These are phyloP conservation scores for Pisolithus tinctorius DNA, from an alignment of 768 basidiomycete genomes.

Conservation along the genomic window DNA sequence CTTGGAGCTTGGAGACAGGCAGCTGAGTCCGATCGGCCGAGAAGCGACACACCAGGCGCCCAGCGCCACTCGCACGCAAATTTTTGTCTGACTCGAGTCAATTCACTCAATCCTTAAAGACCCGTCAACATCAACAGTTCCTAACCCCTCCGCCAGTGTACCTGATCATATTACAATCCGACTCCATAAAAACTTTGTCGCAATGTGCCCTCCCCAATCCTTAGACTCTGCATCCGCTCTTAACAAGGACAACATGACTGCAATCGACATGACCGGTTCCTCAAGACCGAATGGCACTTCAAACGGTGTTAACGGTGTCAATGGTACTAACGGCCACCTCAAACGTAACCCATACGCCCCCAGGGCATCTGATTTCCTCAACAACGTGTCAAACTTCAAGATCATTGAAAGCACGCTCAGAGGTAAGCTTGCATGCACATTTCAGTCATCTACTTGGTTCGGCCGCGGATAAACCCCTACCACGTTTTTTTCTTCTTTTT, in stretches of 20 bases:
- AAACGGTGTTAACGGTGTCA: constrained; percentile 28
- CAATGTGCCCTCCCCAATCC: constrained; percentile 50
- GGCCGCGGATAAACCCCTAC: not conserved
- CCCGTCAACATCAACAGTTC: not conserved
- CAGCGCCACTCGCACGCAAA: too few species aligned
- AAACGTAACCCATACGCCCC: constrained; percentile 75
- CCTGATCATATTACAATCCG: not conserved
- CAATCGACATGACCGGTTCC: constrained; percentile 46
- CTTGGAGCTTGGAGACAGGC: too few species aligned
- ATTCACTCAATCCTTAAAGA: not conserved
- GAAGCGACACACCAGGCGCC: too few species aligned
- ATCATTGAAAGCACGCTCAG: constrained; percentile 96
- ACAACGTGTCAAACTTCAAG: constrained; percentile 88
- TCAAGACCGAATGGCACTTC: constrained; percentile 32
- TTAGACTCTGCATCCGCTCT: constrained; percentile 36
- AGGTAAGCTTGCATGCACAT: constrained; percentile 34
- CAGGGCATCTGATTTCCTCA: constrained; percentile 87
- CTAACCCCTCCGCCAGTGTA: not conserved
- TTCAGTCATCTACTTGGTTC: not conserved
- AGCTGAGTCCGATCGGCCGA: not conserved
- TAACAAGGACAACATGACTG: constrained; percentile 59
- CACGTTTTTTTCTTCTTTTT: not conserved
- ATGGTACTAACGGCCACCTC: constrained; percentile 31
- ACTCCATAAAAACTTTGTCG: not conserved
- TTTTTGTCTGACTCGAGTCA: too few species aligned